These are phyloP conservation scores for Paraphoma sp. DNA, from an alignment of 2,329 filamentous ascomycete genomes.

Conservation along the genomic window DNA sequence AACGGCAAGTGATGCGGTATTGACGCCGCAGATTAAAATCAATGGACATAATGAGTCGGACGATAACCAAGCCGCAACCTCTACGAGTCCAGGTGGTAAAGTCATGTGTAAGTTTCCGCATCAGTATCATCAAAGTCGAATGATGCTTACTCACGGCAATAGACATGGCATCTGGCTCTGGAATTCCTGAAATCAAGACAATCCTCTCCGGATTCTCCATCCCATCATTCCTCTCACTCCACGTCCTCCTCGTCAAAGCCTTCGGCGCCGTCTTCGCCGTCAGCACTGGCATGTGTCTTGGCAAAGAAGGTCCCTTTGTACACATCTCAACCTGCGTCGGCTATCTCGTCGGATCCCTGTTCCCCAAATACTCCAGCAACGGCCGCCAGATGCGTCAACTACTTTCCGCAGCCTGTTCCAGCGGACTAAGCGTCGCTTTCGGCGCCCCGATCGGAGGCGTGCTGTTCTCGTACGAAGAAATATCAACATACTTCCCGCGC, in stretches of 20 bases:
- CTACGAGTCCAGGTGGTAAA: constrained; percentile 49
- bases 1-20: constrained; percentile 31
- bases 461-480: constrained; percentile 66
- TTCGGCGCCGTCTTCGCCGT: constrained; percentile 66
- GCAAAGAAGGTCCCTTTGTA: constrained; percentile 68
- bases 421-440: constrained; percentile 66
- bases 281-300: constrained; percentile 65
- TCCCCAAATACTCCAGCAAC: constrained; percentile 65
- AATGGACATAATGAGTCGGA: not conserved
- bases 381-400: constrained; percentile 65
- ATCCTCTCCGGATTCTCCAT: constrained; percentile 68
- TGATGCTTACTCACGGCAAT: not conserved
- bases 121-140: too few relatives aligned
- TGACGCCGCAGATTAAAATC: constrained; percentile 13
- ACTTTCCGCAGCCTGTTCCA: constrained; percentile 63
- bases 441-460: constrained; percentile 69
- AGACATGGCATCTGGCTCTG: constrained; percentile 63
- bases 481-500: constrained; percentile 65
- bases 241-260: constrained; percentile 63
- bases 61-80: not conserved
- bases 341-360: constrained; percentile 58
- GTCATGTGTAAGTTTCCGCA: constrained; percentile 50
- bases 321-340: constrained; percentile 67
- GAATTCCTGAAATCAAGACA: constrained; percentile 69
- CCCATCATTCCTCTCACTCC: constrained; percentile 62